Evolutionary conservation across 371 early-diverging fungal genomes (phyloP), one percentile per base, ranked within the genome.

Genomic region (Syncephalastrum racemosum): DNA sequence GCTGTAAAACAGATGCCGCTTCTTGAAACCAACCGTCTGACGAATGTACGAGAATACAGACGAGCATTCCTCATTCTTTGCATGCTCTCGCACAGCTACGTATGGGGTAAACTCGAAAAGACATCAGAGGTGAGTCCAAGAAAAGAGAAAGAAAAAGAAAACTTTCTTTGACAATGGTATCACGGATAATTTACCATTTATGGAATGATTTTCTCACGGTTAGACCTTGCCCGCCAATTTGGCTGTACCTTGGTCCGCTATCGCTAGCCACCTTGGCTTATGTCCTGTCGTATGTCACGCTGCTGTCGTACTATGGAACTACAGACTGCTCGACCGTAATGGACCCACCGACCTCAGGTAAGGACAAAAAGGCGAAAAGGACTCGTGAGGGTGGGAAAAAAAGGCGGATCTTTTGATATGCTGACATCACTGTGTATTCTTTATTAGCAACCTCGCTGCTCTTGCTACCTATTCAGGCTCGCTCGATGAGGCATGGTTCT

Each of bases 401-500:
- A 24, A n/a, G n/a, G n/a, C 4, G 15, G 7, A 23, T 43, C 18
- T 14, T 46, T 44, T 49, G 15, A 27, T 10, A 44, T 4, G 20
- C 20, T 16, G 46, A 54, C 22, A 18, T 3, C 20, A 16, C 13
- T 20, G 10, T 20, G 10, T 43, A 56, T 15, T 39, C 25, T 56
- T 59, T 31, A 23, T 6, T 53, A 87, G 85, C 65, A 98, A 98
- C 69, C 53, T 97, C 20, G 80, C 84, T 14, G 86, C 91, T 0
- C 68, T 92, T 59, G 80, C 88, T 43, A 95, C 94, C 5, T 93
- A 93, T 61, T 88, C 94, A 6, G 96, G 97, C 15, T 83, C 89
- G 15, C 72, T 88, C 47, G 98, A 97, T 75, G 98, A 98, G 79
- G 77, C 95, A 0, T 97, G 97, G 97, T 98, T 98, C 67, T 97